Base-by-base conservation (phyloP, 2,329 filamentous ascomycete species). In the Botrytis porri region DNA sequence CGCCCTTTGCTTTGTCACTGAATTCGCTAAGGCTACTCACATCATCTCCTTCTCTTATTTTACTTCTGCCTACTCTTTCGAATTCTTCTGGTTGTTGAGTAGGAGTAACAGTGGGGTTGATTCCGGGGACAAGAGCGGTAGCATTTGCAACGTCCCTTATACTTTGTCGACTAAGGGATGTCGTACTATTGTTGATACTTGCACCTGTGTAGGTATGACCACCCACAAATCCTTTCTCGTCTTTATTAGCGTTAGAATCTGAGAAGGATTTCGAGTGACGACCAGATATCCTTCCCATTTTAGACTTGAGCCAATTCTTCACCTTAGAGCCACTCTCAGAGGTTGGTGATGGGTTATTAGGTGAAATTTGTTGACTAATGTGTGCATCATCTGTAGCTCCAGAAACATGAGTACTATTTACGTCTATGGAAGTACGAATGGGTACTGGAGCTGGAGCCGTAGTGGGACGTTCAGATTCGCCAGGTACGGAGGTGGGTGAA, bases 281-380 rank as follows among this genome's bases (percentile, higher is more conserved):
- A n/a, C 83, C 82, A 0, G 83, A 84, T 32, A 51, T 32, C 14
- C 32, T 69, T 37, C 29, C 35, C 74, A 89, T 86, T 9, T 84
- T 86, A 37, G 84, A 86, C 79, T 86, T 88, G 71, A 89, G 82
- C 88, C 88, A 89, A 57, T 83, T 84, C 76, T 84, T 88, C 10
- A 79, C 74, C 73, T 77, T 78, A 57, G 74, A 72, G 25, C 70
- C 66, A 69, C 77, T 74, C 48, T 74, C 72, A 29, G 76, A 75
- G 5, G 37, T 67, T 18, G 70, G 70, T n/a, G 54, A 69, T 43
- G 76, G 67, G 29, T 76, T 77, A 51, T 77, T 67, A 6, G 77
- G 75, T 14, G 77, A 76, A 14, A 73, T 41, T 66, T 77, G 60
- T 66, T 77, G 74, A 32, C 3, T n/a, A n/a, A 60, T 41, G 41